Base-by-base conservation (phyloP, 108 stramenopile species). In the Seminavis robusta region DNA sequence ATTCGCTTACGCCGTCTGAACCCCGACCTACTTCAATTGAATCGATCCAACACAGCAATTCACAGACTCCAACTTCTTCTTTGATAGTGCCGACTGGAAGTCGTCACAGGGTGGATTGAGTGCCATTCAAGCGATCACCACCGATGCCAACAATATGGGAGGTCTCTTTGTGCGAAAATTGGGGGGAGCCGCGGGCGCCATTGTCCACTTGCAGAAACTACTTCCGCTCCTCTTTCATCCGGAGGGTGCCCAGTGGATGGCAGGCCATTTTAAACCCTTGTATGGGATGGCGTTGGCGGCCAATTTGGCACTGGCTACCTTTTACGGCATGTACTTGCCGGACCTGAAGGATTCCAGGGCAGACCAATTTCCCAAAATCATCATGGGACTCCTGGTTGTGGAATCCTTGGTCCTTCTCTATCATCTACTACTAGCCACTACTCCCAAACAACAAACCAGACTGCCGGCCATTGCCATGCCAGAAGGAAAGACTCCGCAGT, bases 131-230 rank as follows among this genome's bases (percentile, higher is more conserved):
- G 52, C 63, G 23, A 63, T 79, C 8, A 87, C 87, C 16, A 88
- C 92, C 5, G 92, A 93, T 61, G 84, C 67, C 33, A 93, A 93
- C 65, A 83, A 93, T 48, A 93, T 93, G 92, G 92, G 92, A 20
- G 86, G 88, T 20, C 61, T 93, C 0, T 93, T 86, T 61, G 70
- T 89, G 24, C 83, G 86, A 8, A 93, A 93, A 65, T 21, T 93
- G 51, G 79, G 66, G 15, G 92, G 88, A 15, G 92, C 78, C 4
- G 92, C 88, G 1, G 67, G 49, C 17, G 21, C 85, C 48, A 81
- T 73, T 20, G 71, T 79, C n/a, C 92, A 93, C 27, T 54, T 80
- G n/a, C 74, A 86, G 32, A 93, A 93, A 56, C 26, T 93, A 1
- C 53, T 81, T 56, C 84, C 92, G 0, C 47, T 93, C 3, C 51